These are phyloP conservation scores for Coniella lustricola DNA, from an alignment of 2,329 filamentous ascomycete species.

Conservation along the genomic window DNA sequence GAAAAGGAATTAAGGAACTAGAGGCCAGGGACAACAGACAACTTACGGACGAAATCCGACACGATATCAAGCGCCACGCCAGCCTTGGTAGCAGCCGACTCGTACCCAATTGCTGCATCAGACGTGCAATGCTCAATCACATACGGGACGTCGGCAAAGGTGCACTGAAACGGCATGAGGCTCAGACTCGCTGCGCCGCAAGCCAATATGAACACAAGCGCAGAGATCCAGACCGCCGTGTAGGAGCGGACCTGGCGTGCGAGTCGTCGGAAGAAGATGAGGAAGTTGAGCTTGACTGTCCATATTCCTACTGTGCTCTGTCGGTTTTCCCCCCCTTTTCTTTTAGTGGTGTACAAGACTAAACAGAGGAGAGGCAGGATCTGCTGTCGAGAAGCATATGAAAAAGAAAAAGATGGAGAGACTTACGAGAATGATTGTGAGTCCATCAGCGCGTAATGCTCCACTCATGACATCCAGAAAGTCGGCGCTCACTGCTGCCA, in stretches of 20 bases:
- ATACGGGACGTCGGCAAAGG: not conserved
- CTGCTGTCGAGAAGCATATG: no score
- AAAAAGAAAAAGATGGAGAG: no score
- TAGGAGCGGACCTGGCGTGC: constrained; percentile 5
- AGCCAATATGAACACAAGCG: not conserved
- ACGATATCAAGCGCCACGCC: not conserved
- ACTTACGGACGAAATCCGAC: not conserved
- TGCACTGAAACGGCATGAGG: not conserved
- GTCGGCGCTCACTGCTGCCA: not conserved
- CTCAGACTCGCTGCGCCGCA: not conserved
- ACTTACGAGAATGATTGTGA: not conserved
- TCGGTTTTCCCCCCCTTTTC: not conserved
- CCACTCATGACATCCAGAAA: not conserved
- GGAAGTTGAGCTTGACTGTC: constrained; percentile 20
- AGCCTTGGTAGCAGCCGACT: not conserved
- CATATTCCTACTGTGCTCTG: constrained; percentile 17
- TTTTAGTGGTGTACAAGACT: no score
- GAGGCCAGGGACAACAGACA: no score
- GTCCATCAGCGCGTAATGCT: not conserved
- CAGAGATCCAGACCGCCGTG: constrained; percentile 13
- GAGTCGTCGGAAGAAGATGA: constrained; percentile 16
- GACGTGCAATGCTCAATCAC: not conserved
- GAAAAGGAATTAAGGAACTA: no score
- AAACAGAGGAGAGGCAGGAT: no score
- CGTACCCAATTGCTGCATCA: not conserved